These are phyloP conservation scores for Epichloe bromicola DNA, from an alignment of 2,329 filamentous ascomycete genomes.

Conservation along the genomic window DNA sequence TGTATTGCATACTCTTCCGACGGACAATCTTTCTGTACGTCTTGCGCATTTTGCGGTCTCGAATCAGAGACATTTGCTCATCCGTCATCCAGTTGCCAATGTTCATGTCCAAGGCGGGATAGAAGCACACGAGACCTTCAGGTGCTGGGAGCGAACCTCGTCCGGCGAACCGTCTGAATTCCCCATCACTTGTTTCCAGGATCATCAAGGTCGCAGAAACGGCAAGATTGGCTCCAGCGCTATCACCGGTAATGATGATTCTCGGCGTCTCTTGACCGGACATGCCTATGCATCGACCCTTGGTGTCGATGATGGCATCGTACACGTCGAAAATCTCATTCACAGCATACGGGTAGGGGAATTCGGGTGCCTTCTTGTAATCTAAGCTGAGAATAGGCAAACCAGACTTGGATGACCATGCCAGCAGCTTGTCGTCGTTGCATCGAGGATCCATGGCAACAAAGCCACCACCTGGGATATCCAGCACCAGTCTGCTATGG, in stretches of 20 bases:
- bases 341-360: slow-evolving; percentile 33
- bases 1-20: slow-evolving; percentile 82
- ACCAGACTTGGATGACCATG: slow-evolving; percentile 81
- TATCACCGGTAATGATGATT: slow-evolving; percentile 34
- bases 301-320: slow-evolving; percentile 23
- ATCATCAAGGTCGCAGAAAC: slow-evolving; percentile 78
- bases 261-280: slow-evolving; percentile 24
- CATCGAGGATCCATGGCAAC: slow-evolving; percentile 94
- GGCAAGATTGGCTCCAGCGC: slow-evolving; percentile 35
- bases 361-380: slow-evolving; percentile 49
- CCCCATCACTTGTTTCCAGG: slow-evolving; percentile 53
- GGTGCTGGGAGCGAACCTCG: slow-evolving; percentile 55
- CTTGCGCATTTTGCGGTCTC: slow-evolving; percentile 64
- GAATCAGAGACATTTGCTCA: slow-evolving; percentile 89
- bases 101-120: slow-evolving; percentile 89
- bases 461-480: slow-evolving; percentile 88
- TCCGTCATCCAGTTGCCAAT: slow-evolving; percentile 99
- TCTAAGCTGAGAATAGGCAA: slow-evolving; percentile 85
- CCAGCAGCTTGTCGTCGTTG: slow-evolving; percentile 85
- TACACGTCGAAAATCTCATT: slow-evolving; percentile 39
- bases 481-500: slow-evolving; percentile 68
- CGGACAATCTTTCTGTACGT: slow-evolving; percentile 68
- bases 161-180: slow-evolving; percentile 16
- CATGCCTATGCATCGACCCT: slow-evolving; percentile 30
- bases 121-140: slow-evolving; percentile 71